These are phyloP conservation scores for Rhizophagus sp. DNA, from an alignment of 192 early-diverging fungal species.

Conservation along the genomic window DNA sequence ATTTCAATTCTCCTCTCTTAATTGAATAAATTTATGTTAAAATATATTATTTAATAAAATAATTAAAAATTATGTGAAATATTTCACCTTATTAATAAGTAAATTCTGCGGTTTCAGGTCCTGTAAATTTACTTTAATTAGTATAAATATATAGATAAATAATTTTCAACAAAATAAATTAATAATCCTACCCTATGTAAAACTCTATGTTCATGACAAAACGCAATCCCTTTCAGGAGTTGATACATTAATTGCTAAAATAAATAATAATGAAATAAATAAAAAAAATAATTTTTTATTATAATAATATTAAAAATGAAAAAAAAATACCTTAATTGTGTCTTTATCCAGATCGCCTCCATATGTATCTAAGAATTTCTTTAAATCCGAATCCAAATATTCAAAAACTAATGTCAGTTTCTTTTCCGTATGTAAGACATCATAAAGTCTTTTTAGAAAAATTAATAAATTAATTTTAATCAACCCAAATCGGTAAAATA, in stretches of 20 bases:
- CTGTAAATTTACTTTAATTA: constrained; percentile 35
- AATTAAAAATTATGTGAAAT: background rate
- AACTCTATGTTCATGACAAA: constrained; percentile 95
- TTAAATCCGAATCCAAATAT: constrained; percentile 97
- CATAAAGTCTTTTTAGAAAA: constrained; percentile 68
- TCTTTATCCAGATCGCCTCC: constrained; percentile 76
- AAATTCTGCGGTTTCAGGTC: constrained; percentile 90
- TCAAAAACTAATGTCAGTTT: constrained; percentile 99
- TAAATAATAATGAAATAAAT: background rate
- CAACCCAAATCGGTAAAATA: background rate
- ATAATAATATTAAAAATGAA: background rate
- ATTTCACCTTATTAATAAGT: constrained; percentile 85
- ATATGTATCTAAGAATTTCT: constrained; percentile 95
- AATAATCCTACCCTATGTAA: constrained; percentile 77
- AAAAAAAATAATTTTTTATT: background rate
- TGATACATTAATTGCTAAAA: constrained; percentile 94
- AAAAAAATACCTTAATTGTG: constrained; percentile 75
- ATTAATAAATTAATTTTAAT: background rate
- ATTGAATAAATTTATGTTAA: background rate
- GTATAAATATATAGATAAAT: background rate
- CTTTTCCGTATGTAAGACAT: constrained; percentile 97
- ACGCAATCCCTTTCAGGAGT: constrained; percentile 93
- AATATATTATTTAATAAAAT: background rate
- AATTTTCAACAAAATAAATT: background rate
- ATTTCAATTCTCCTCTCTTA: constrained; percentile 64